A percentile compares a stretch with the other conserved stretches of the same genome.
Conservation (phyloP, 768 basidiomycete species). For the Serendipita indica region DNA sequence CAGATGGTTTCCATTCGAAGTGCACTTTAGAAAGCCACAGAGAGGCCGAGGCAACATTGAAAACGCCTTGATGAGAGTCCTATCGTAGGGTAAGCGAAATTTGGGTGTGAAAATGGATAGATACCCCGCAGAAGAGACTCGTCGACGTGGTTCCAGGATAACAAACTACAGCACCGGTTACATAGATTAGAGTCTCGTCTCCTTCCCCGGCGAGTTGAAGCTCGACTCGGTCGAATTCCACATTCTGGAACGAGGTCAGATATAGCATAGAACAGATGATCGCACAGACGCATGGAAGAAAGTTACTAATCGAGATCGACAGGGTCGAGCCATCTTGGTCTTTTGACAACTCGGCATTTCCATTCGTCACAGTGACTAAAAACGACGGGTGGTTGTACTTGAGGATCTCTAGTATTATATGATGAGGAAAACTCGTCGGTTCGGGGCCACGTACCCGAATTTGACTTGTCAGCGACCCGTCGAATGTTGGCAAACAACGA, state of each 20-base stretch:
- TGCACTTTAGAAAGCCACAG: neutral
- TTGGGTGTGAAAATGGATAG: neutral
- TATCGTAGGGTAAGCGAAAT: neutral
- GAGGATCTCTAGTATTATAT: slow-evolving; percentile 38
- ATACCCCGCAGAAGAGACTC: slow-evolving; percentile 61
- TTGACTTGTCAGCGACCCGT: slow-evolving; percentile 14
- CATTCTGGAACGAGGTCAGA: slow-evolving; percentile 28
- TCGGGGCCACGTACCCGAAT: neutral
- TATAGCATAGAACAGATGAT: neutral
- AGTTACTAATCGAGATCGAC: slow-evolving; percentile 45
- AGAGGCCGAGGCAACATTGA: too few species aligned
- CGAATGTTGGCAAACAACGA: slow-evolving; percentile 16
- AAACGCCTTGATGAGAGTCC: neutral
- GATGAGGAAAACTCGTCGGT: slow-evolving; percentile 3
- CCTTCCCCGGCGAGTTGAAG: slow-evolving; percentile 50
- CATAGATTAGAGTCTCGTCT: slow-evolving; percentile 45
- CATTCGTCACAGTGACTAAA: slow-evolving; percentile 31
- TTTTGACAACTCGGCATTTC: slow-evolving; percentile 36
- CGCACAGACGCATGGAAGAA: slow-evolving; percentile 56
- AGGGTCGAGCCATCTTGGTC: slow-evolving; percentile 53
- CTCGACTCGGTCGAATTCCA: slow-evolving; percentile 47
- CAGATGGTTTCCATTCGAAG: neutral
- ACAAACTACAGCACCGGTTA: slow-evolving; percentile 29
- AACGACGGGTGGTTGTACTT: slow-evolving; percentile 58
- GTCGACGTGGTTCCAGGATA: slow-evolving; percentile 43